Evolutionary conservation across 1,139 yeast genomes (phyloP), one percentile per base, ranked within the genome.

Genomic region (Insectozyma bohioensis): DNA sequence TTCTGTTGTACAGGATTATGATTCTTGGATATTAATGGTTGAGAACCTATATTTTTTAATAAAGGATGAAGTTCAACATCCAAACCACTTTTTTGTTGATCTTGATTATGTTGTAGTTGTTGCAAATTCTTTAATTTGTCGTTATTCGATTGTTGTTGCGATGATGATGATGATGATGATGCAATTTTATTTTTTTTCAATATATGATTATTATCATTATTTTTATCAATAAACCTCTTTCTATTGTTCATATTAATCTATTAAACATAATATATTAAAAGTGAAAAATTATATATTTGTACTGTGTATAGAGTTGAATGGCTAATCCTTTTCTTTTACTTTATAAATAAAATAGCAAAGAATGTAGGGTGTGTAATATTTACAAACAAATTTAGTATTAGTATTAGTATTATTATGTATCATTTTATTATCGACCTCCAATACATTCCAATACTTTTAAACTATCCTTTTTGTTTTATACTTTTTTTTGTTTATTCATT

Each of bases 41-140:
- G 60, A 2, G 51, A 38, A 2, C 50, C 62, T 29, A 56, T 59
- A 21, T 51, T 52, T 27, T 69, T 51, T 7, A 81, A 57, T 12
- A 80, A 54, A 2, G 90, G 90, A 49, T 81, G 88, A 2, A 80
- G 52, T 30, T 74, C 78, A 5, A 75, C 72, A 36, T 68, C 66
- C n/a, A 76, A 52, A 1, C 80, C 80, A 15, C 62, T 56, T 34
- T 58, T 61, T 28, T 20, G 14, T 16, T 28, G 21, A 5, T 12
- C 28, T 11, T 28, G 18, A 2, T 15, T 20, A 20, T 12, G 19
- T 17, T 31, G 24, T 12, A 12, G 15, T 28, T 31, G 35, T 11
- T 28, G 25, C 20, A 25, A 17, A 19, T 24, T 25, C 22, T 14
- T 25, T 30, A 3, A 3, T 7, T 24, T 24, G 28, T 10, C 16